Evolutionary conservation across 768 basidiomycete genomes (phyloP), one percentile per base, ranked within the genome.

Genomic region (Podaxis sp.): DNA sequence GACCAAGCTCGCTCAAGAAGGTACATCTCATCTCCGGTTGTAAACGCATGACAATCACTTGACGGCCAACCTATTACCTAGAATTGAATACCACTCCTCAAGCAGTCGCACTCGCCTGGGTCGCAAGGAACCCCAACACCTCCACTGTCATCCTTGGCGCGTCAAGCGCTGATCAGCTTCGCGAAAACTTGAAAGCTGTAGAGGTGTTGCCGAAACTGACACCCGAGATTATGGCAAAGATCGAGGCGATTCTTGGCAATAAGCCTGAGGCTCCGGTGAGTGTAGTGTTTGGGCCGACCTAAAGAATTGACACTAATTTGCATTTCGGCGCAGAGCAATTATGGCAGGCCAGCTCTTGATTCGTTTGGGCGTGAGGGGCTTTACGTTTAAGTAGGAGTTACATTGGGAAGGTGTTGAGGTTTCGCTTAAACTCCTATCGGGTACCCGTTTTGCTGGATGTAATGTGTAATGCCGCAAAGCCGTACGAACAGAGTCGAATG

Each of bases 71-170:
- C 33, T 33, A 33, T 33, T 28, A 33, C 26, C 2, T 61, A 84
- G 83, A 84, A 65, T 77, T 93, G 48, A 80, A 81, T 22, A 83
- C 84, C 58, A 86, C 79, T 1, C 79, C 84, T 44, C 76, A 84
- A 38, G 83, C 85, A n/a, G 80, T 95, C 39, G 87, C 93, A 5
- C 81, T 93, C 49, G 92, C 92, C 9, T 94, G 91, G 90, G 76
- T 87, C 7, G 84, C 87, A 28, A 79, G 73, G 66, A 87, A 89
- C 72, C 83, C 86, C 8, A 86, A 87, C 72, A 88, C 86, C 2
- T 81, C 80, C 52, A 86, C 84, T 17, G 81, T 89, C 63, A 88
- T 90, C 68, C 79, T 90, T 54, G 89, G 89, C 9, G 88, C 85
- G 0, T 79, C 86, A 9, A 84, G 79, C 61, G 82, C 85, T 1